Base-by-base conservation (phyloP, 2,329 filamentous ascomycete genomes). In the Emergomyces orientalis region DNA sequence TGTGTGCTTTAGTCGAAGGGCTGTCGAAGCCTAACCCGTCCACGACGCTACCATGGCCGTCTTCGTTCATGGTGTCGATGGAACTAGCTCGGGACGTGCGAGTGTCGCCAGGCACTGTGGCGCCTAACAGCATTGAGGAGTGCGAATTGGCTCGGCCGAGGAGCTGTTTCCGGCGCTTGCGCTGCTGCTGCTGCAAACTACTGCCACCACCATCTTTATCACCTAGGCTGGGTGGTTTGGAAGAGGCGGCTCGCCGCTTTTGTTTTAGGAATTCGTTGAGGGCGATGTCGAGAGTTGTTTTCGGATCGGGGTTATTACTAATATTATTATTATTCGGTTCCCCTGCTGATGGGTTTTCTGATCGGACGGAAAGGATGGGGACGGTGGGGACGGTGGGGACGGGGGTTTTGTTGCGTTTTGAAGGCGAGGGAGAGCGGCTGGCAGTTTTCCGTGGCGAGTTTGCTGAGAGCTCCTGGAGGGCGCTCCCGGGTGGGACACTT, bases 31-130 rank as follows among this genome's bases (percentile, higher is more conserved):
- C 52, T 7, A 64, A 62, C 54, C 71, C 74, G 22, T 76, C 75
- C 25, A 75, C 65, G 32, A 70, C 70, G 45, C 71, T 75, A 43
- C 75, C 73, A 45, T 74, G 73, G 11, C 76, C 75, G 57, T 77
- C 75, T 63, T 78, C 73, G 64, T 81, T 80, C 11, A 80, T 70
- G 30, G 78, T 80, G 64, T 80, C 79, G 62, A 81, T 75, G n/a
- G 78, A 80, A 68, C 78, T 79, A 34, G 79, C 79, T 43, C 79
- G 76, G 4, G 78, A 79, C 51, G 72, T 67, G 27, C 30, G 30
- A 19, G 62, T 22, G 27, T 41, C 47, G 17, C 47, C 52, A 6
- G 27, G 27, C 27, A 54, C 27, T 13, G 55, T 52, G n/a, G 59
- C 70, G 8, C 64, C 62, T 11, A 69, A 68, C 30, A 69, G 68